phyloP scores from a whole-genome alignment of 768 basidiomycete species.

The Cytidiella melzeri region DNA sequence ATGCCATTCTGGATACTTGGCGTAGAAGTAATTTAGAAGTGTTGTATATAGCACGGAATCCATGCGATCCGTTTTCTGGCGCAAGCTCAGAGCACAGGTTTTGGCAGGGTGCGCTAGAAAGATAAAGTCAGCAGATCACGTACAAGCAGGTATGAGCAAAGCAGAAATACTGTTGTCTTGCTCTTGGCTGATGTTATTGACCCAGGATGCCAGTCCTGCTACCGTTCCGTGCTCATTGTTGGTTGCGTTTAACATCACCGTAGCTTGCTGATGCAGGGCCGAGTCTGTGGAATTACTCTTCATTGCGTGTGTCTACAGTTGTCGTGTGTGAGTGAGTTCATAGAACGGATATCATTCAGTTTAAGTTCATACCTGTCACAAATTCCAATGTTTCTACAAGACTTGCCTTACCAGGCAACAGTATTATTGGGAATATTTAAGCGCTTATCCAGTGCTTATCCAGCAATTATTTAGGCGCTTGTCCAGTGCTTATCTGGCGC shows the following conservation, averaged over 20 bases:
- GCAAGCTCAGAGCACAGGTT: background rate
- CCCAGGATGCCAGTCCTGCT: background rate
- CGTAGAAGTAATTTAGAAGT: background rate
- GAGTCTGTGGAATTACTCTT: background rate
- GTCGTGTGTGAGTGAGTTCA: too few species aligned
- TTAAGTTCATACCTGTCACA: too few species aligned
- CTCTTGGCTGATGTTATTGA: background rate
- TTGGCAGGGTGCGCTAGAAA: background rate
- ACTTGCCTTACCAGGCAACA: too few species aligned
- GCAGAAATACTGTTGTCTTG: background rate
- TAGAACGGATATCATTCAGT: too few species aligned
- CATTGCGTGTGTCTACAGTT: background rate
- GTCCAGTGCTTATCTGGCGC: too few species aligned
- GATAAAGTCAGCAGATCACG: background rate
- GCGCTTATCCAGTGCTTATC: too few species aligned
- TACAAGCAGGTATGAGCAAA: background rate
- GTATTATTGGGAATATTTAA: too few species aligned
- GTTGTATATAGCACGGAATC: background rate
- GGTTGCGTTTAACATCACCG: background rate
- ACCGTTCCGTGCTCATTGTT: conserved; percentile 3
- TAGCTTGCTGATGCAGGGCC: background rate
- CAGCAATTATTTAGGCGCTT: too few species aligned
- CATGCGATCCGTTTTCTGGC: background rate
- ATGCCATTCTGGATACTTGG: background rate
- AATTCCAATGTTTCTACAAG: too few species aligned